A percentile compares a stretch with the other conserved stretches of the same genome.
These are phyloP conservation scores for Nitzschia sp. DNA, from an alignment of 108 stramenopile genomes.

Conservation along the genomic window DNA sequence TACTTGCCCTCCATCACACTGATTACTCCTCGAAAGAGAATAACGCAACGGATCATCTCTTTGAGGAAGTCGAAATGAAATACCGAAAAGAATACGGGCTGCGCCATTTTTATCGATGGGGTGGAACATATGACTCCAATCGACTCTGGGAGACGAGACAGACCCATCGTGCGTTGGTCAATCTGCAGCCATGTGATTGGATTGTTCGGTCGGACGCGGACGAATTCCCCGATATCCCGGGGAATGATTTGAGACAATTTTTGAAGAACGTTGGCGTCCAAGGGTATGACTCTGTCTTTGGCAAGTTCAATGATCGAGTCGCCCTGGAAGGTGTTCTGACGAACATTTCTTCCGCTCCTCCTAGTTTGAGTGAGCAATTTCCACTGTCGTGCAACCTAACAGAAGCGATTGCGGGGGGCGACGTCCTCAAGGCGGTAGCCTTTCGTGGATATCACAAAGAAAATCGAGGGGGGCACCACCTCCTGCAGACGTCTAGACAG, in stretches of 20 bases:
- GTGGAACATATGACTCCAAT: not conserved
- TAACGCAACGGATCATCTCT: not conserved
- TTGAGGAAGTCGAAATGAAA: not conserved
- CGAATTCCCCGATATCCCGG: not conserved
- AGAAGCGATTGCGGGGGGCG: not conserved
- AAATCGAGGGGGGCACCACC: not conserved
- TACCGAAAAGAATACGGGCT: not conserved
- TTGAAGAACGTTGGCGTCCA: not conserved
- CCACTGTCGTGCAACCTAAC: not conserved
- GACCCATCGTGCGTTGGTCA: not conserved
- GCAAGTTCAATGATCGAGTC: conserved; percentile 4
- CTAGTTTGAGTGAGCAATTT: not conserved
- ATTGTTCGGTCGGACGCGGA: conserved; percentile 5
- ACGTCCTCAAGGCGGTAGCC: not conserved
- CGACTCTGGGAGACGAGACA: not conserved
- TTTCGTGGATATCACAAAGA: not conserved
- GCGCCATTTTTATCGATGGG: not conserved
- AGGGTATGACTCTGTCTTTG: not conserved
- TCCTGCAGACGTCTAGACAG: not conserved
- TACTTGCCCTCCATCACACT: not conserved
- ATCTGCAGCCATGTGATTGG: not conserved
- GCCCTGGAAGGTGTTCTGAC: not conserved
- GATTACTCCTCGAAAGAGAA: not conserved
- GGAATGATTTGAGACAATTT: not conserved
- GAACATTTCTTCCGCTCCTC: not conserved